Percentiles rank a stretch among this genome's conserved stretches.
Evolutionary conservation across 2,329 filamentous ascomycete genomes (phyloP).

Genomic region (Fusarium setosum): DNA sequence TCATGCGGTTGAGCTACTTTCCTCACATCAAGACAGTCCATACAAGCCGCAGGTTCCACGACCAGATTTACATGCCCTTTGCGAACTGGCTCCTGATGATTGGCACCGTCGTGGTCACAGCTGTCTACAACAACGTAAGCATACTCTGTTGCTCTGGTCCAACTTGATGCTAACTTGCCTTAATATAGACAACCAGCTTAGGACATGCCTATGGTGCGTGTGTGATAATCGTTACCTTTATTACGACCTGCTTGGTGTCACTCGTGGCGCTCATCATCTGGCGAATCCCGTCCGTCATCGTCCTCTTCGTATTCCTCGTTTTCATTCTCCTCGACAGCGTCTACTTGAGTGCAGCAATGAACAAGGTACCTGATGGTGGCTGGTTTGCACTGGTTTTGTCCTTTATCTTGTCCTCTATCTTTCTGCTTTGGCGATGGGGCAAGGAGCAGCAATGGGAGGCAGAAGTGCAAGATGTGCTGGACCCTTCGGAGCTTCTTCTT

Average conservation of each 20-base stretch:
- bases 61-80: constrained; percentile 81
- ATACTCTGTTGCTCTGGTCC: neutral
- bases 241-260: constrained; percentile 80
- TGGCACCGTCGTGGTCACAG: constrained; percentile 79
- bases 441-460: constrained; percentile 82
- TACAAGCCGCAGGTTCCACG: constrained; percentile 76
- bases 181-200: constrained; percentile 66
- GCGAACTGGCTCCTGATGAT: constrained; percentile 84
- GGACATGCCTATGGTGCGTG: constrained; percentile 84
- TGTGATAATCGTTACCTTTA: constrained; percentile 83
- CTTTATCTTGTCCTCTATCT: constrained; percentile 69
- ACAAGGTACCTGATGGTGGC: constrained; percentile 79
- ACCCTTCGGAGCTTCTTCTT: constrained; percentile 53
- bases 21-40: constrained; percentile 81
- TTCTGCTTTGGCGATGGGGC: constrained; percentile 82
- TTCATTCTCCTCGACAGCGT: constrained; percentile 76
- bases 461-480: constrained; percentile 71
- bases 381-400: constrained; percentile 82
- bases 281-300: constrained; percentile 69
- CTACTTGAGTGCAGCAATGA: constrained; percentile 76
- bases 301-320: constrained; percentile 70
- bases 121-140: constrained; percentile 75
- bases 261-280: constrained; percentile 80
- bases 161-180: constrained; percentile 38
- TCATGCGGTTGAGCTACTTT: constrained; percentile 79